Percentiles rank a stretch among this genome's conserved stretches.
These are phyloP conservation scores for Trametes maxima DNA, from an alignment of 768 basidiomycete genomes.

Conservation along the genomic window DNA sequence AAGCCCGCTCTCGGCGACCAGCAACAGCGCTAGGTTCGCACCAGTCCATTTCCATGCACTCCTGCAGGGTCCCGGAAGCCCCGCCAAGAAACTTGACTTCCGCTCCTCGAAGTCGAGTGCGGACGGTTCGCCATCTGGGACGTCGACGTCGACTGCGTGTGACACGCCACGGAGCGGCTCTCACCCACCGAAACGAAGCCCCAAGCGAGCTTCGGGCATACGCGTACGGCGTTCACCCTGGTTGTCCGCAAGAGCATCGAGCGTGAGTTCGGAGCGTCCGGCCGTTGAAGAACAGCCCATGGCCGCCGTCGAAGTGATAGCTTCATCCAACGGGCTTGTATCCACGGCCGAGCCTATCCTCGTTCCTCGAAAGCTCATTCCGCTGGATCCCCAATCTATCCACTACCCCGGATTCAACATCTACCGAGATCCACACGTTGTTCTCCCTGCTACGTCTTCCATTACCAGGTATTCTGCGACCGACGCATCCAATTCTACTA, in stretches of 20 bases:
- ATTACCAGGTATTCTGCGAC: not conserved
- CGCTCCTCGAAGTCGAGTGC: slow-evolving; percentile 31
- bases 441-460: slow-evolving; percentile 15
- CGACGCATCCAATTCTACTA: not conserved
- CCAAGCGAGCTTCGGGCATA: not conserved
- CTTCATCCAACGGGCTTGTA: not conserved
- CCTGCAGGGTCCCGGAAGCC: slow-evolving; percentile 45
- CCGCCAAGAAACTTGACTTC: slow-evolving; percentile 57
- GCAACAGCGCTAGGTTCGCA: slow-evolving; percentile 42
- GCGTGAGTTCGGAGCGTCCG: not conserved
- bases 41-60: slow-evolving; percentile 46
- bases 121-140: not conserved
- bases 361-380: slow-evolving; percentile 41
- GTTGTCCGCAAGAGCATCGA: not conserved
- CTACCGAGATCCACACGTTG: slow-evolving; percentile 45
- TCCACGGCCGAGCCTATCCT: not conserved
- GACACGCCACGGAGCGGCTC: not conserved
- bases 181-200: slow-evolving; percentile 13
- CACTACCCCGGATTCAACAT: slow-evolving; percentile 73
- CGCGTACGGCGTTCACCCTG: slow-evolving; percentile 17
- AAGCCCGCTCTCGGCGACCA: slow-evolving; percentile 40
- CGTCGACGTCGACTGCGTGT: slow-evolving; percentile 5
- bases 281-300: not conserved
- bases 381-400: slow-evolving; percentile 53
- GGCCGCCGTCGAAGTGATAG: not conserved